Base-by-base conservation (phyloP, 169 alveolate genomes). In the Cryptosporidium canis region DNA sequence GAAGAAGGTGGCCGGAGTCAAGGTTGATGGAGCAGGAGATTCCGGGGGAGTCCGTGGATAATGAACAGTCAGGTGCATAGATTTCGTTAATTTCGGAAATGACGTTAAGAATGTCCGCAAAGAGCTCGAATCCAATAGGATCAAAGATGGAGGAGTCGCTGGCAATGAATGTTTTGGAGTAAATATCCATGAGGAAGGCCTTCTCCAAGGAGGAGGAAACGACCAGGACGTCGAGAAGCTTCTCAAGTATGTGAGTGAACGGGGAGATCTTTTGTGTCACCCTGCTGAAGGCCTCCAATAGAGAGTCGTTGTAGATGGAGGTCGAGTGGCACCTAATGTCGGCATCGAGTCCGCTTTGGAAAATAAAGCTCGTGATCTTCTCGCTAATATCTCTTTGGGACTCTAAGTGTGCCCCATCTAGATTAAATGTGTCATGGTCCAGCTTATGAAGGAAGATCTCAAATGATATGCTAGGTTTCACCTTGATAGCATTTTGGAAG, bases 271-370 rank as follows among this genome's bases (percentile, higher is more conserved):
- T 77, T 39, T 77, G 87, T 55, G 33, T 77, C 18, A 77, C 87
- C 39, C 61, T 77, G 55, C 87, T 77, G 21, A 77, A 35, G 3
- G 87, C 87, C 44, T 77, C 87, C 24, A 77, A 27, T 24, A 77
- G 47, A 37, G 87, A 77, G 44, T 77, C 70, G 39, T 77, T 61
- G 21, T 77, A 77, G 18, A 77, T 77, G 39, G 87, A 77, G 37
- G 87, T 77, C 24, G 58, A 77, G 72, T 77, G 87, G 48, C 43
- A 77, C 11, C 87, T 45, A 61, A 77, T 77, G 27, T 77, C 87
- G 41, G 58, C 39, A 27, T 77, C 87, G 44, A 77, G 44, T 3
- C 87, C 87, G 21, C 61, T 18, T 61, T 77, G 77, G 12, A 61
- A 77, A 11, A 77, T 58, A 56, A 55, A 77, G 66, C 77, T 63